phyloP scores from a whole-genome alignment of 176 grass and related monocot genomes.

The Rhynchospora pubera region DNA sequence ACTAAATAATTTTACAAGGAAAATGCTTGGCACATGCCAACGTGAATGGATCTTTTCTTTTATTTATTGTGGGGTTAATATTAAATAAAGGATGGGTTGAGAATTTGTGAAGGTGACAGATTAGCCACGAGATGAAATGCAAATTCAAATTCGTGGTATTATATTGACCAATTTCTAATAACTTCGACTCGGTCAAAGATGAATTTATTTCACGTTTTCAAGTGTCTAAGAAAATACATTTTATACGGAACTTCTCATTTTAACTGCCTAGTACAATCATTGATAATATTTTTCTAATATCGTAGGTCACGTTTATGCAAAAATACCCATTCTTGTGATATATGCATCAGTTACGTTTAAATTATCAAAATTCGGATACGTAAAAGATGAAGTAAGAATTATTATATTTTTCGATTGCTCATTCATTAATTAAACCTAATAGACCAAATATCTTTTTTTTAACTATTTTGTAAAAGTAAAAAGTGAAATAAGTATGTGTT shows the following conservation, averaged over 20 bases:
- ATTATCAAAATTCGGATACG: neutral
- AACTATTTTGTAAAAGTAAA: too few species aligned
- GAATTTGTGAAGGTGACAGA: conserved; percentile 1
- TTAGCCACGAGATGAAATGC: neutral
- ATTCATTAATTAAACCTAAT: too few species aligned
- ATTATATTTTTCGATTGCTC: too few species aligned
- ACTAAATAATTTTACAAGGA: neutral
- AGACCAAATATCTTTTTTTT: too few species aligned
- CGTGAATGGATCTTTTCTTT: neutral
- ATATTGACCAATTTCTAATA: neutral
- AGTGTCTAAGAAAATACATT: neutral
- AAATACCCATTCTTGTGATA: neutral
- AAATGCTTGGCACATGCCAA: conserved; percentile 1
- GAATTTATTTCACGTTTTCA: neutral
- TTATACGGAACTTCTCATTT: neutral
- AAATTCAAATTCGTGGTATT: neutral
- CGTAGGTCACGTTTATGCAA: too few species aligned
- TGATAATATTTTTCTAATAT: too few species aligned
- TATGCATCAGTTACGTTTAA: neutral
- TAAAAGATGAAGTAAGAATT: neutral
- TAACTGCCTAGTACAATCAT: neutral
- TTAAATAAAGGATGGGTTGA: neutral
- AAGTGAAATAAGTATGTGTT: too few species aligned
- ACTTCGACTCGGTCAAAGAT: conserved; percentile 7
- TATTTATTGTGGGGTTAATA: neutral